phyloP scores from a whole-genome alignment of 2,329 filamentous ascomycete species.

The Colletotrichum magnum region DNA sequence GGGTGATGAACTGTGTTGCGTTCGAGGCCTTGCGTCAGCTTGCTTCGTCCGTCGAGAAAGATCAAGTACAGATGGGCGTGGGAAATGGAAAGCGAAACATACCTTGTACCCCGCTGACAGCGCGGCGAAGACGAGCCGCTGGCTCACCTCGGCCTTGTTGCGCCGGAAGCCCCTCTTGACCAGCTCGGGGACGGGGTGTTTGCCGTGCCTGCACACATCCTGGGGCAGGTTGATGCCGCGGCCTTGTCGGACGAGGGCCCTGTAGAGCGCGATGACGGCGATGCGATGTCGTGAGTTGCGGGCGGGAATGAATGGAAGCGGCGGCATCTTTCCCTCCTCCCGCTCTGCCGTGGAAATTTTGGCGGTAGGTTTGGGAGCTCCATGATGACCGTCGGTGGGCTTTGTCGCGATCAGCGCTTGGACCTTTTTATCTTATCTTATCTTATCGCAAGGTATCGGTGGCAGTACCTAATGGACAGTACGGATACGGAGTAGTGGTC shows the following conservation, averaged over 20 bases:
- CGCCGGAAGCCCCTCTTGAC: constrained; percentile 74
- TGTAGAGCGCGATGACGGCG: constrained; percentile 78
- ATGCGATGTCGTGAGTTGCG: constrained; percentile 66
- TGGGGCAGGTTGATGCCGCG: constrained; percentile 66
- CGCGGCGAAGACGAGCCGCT: constrained; percentile 71
- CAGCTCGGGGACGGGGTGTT: constrained; percentile 68
- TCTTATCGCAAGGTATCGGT: background rate
- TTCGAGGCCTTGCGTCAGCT: background rate
- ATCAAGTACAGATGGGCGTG: background rate
- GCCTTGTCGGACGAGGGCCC: constrained; percentile 75
- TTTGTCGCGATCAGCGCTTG: constrained; percentile 8
- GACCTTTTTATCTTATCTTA: constrained; percentile 4
- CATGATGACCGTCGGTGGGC: background rate
- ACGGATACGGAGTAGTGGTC: too few species aligned
- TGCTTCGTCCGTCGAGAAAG: too few species aligned
- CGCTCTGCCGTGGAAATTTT: constrained; percentile 14
- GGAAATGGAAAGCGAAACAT: constrained; percentile 10
- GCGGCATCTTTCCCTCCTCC: constrained; percentile 12
- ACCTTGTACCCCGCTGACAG: constrained; percentile 80
- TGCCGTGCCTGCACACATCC: constrained; percentile 53
- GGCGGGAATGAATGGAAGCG: constrained; percentile 59
- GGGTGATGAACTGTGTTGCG: constrained; percentile 54
- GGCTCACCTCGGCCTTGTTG: constrained; percentile 71
- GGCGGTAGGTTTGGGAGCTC: constrained; percentile 1
- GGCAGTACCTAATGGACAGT: too few species aligned